Percentiles rank a stretch among this genome's conserved stretches.
phyloP scores from a whole-genome alignment of 2,329 filamentous ascomycete genomes.

The Hirsutella thompsonii region DNA sequence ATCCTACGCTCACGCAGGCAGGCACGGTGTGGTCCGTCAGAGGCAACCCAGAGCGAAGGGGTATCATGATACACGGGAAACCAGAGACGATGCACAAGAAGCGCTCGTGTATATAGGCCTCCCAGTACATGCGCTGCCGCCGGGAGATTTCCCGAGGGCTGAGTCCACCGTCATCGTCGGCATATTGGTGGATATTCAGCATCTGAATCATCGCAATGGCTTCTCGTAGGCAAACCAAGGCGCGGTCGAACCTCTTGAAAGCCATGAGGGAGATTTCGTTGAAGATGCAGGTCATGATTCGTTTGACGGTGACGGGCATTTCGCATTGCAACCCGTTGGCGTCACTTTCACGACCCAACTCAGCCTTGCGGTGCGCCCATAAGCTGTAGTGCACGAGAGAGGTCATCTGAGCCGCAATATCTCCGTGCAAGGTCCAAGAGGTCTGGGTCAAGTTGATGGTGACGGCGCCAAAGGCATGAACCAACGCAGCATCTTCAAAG shows the following conservation, averaged over 20 bases:
- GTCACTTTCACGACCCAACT: slow-evolving; percentile 17
- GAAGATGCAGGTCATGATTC: slow-evolving; percentile 35
- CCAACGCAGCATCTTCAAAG: slow-evolving; percentile 20
- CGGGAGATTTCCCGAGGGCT: slow-evolving; percentile 7
- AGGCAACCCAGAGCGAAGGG: slow-evolving; percentile 18
- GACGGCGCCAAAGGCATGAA: slow-evolving; percentile 21
- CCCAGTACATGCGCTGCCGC: slow-evolving; percentile 12
- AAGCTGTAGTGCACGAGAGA: slow-evolving; percentile 12
- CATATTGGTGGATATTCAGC: slow-evolving; percentile 27
- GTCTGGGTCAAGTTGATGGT: slow-evolving; percentile 22
- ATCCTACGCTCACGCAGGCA: slow-evolving; percentile 21
- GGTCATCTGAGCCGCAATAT: slow-evolving; percentile 16
- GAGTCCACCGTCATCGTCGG: slow-evolving; percentile 9
- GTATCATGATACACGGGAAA: slow-evolving; percentile 22
- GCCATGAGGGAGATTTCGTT: slow-evolving; percentile 37
- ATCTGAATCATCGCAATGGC: slow-evolving; percentile 30
- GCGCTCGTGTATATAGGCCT: slow-evolving; percentile 18
- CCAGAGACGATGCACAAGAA: slow-evolving; percentile 40
- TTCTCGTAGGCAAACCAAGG: slow-evolving; percentile 35
- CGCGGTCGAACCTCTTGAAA: slow-evolving; percentile 30
- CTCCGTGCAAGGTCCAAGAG: slow-evolving; percentile 14
- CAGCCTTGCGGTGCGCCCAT: slow-evolving; percentile 12
- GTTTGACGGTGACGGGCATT: slow-evolving; percentile 25
- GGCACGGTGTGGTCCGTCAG: slow-evolving; percentile 19
- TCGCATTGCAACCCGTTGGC: slow-evolving; percentile 21